Base-by-base conservation (phyloP, 208 protist genomes). In the Acanthamoeba sp. region DNA sequence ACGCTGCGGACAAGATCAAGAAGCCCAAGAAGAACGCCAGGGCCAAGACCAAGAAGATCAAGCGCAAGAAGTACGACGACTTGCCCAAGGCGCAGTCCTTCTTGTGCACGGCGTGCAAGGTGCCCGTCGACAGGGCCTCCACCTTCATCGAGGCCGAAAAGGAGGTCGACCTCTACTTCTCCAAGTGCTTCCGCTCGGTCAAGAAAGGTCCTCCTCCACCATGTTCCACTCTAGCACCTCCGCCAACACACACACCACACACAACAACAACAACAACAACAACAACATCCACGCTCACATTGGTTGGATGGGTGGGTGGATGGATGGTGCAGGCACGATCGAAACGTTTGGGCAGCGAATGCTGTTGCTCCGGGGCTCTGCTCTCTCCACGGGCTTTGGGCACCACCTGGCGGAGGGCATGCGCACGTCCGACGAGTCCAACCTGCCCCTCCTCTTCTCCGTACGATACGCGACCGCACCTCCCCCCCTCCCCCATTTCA, bases 151-250 rank as follows among this genome's bases (percentile, higher is more conserved):
- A 7, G n/a, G n/a, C 18, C 7, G 73, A 84, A 32, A 84, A 52
- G 38, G 42, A 55, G 42, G 73, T 84, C 38, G 73, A 84, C 36
- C 38, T 55, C 38, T 84, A 84, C 38, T 84, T 84, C 42, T 55
- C 38, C 73, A 84, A 84, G 38, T 84, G 73, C 42, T 27, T 84
- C 24, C 73, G 73, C 73, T 84, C 73, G 9, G 42, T 52, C 36
- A 29, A 38, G 73, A 84, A 84, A 84, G 73, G 73, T 84, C n/a
- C n/a, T n/a, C n/a, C n/a, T n/a, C n/a, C n/a, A n/a, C n/a, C n/a
- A n/a, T n/a, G n/a, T n/a, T n/a, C n/a, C n/a, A n/a, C n/a, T n/a
- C n/a, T n/a, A n/a, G n/a, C n/a, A n/a, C n/a, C n/a, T n/a, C n/a
- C n/a, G n/a, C n/a, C n/a, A n/a, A n/a, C n/a, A n/a, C n/a, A n/a